Conservation (phyloP, 257 asterid species). For the Rhazya stricta region DNA sequence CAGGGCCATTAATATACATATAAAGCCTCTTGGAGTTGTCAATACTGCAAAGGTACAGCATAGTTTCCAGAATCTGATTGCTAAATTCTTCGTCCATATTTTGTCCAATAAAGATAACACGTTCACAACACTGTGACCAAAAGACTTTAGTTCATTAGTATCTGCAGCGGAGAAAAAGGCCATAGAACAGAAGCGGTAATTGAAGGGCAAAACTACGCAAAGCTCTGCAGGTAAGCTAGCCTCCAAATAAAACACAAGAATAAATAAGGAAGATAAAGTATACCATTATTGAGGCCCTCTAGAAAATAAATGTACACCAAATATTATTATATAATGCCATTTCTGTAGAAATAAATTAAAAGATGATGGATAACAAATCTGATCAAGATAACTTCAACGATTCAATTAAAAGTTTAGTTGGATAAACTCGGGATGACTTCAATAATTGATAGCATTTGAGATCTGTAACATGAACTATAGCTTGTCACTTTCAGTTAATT, state of each 20-base stretch:
- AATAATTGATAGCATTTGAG: neutral
- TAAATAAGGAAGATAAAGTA: neutral
- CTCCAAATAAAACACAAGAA: neutral
- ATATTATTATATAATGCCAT: neutral
- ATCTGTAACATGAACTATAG: neutral
- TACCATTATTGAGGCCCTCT: neutral
- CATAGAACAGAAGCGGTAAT: neutral
- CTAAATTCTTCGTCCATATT: constrained; percentile 82
- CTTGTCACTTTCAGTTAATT: neutral
- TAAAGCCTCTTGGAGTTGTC: constrained; percentile 61
- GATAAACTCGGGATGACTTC: neutral
- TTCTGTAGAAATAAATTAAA: neutral
- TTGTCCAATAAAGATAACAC: constrained; percentile 78
- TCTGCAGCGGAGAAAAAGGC: neutral
- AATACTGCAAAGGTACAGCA: constrained; percentile 87
- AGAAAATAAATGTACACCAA: neutral
- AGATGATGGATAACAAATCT: constrained; percentile 5
- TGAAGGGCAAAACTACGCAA: neutral
- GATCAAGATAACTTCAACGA: neutral
- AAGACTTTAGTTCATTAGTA: constrained; percentile 16
- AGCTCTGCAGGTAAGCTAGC: too few species aligned
- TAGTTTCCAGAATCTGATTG: constrained; percentile 84
- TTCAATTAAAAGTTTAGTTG: neutral
- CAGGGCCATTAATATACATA: constrained; percentile 78
- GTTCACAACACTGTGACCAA: constrained; percentile 82